Evolutionary conservation across 495 filamentous ascomycete species (phyloP), one percentile per base, ranked within the genome.

Genomic region (Penicillium longicatenatum): DNA sequence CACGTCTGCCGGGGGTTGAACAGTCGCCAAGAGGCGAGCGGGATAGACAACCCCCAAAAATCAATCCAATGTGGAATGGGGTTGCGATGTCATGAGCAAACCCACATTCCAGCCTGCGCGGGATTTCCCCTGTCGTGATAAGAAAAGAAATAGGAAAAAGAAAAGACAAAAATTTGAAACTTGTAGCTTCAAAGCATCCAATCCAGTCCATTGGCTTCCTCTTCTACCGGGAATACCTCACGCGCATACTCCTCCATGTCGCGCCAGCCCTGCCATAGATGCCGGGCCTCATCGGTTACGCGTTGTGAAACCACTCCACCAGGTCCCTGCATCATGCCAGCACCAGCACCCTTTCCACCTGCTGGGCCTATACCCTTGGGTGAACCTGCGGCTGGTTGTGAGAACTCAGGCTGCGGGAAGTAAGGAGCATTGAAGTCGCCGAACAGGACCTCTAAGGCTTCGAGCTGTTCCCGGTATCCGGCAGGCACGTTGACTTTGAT

Each of bases 211-310:
- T 98, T 97, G 3, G 91, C 89, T 57, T 89, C 86, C 75, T 98
- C 94, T 72, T 98, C 94, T 4, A 96, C 79, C 0, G 92, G 92
- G 65, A 97, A 98, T 0, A 95, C 92, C 65, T 98, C 94, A 20
- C 91, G 82, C 26, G 93, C 94, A 72, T 98, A 98, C 70, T 98
- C 94, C 65, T 98, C 92, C 68, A 98, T 83, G 37, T 92, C 89
- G 39, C 94, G 81, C 68, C 89, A 89, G 6, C 93, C 94, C 64
- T 95, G 89, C 94, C 94, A 98, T 43, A 98, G 73, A 58, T 86
- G 80, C 54, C 90, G 75, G 9, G 92, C 87, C 52, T 90, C 84
- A 29, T 83, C 79, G 4, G 92, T 90, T 73, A 89, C 80, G 63
- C 85, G 62, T 47, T 70, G 70, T 43, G 75, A 78, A 21, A 78